Evolutionary conservation across 768 basidiomycete genomes (phyloP).

Genomic region (Podaxis mareebaensis): DNA sequence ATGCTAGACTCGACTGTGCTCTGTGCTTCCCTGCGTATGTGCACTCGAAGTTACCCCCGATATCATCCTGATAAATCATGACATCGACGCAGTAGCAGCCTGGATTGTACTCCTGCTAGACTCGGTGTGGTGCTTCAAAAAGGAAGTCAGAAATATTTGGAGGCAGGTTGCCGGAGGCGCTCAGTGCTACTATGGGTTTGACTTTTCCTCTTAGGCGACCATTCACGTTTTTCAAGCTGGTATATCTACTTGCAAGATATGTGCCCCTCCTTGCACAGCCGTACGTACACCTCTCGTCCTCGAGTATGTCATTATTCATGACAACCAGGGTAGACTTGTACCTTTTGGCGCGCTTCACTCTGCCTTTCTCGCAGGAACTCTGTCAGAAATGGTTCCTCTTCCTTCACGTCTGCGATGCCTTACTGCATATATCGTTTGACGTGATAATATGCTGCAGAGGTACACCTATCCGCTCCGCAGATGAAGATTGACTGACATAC

Average conservation of each 20-base stretch:
- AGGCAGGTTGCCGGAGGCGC: neutral
- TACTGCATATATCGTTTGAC: no score
- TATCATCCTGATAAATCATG: neutral
- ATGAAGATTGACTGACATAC: no score
- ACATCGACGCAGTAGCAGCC: neutral
- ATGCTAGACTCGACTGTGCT: no score
- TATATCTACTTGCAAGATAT: constrained; percentile 1
- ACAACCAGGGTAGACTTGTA: neutral
- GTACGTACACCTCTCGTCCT: neutral
- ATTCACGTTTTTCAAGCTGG: neutral
- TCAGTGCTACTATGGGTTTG: no score
- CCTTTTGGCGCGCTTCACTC: neutral
- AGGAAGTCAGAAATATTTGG: neutral
- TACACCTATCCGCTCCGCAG: no score
- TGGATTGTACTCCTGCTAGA: neutral
- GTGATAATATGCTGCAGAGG: no score
- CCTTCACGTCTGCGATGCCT: no score
- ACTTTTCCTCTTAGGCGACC: neutral
- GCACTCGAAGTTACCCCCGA: neutral
- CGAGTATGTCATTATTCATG: neutral
- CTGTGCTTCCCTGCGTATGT: neutral
- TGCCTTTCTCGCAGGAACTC: neutral
- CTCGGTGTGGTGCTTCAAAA: neutral
- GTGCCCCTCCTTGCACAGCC: neutral
- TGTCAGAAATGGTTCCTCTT: no score